Base-by-base conservation (phyloP, 2,329 filamentous ascomycete species). In the Chaetomium strumarium region DNA sequence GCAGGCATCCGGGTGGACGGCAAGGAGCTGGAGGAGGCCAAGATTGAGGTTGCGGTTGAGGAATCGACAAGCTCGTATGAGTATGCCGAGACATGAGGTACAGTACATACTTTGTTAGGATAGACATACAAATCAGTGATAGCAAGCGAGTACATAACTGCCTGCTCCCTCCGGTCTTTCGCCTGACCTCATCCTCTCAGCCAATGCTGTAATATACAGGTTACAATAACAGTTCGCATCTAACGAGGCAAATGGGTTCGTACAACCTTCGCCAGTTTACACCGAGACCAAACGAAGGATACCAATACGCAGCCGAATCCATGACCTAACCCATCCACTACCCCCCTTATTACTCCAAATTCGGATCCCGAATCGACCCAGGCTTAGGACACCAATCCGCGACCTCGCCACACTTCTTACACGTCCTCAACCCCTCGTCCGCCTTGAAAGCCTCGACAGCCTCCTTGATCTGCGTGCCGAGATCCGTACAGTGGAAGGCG, bases 381-480 rank as follows among this genome's bases (percentile, higher is more conserved):
- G 74, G 72, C 66, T 70, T 76, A 5, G 88, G 88, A 56, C 81
- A 80, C 64, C 80, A 81, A 66, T 90, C 83, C 29, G 90, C 90
- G 62, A 96, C 61, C 52, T 75, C 74, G 19, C 91, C 90, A 70
- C 93, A 99, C 30, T 75, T 78, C 60, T 76, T 75, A 70, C 93
- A 99, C 53, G 72, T 90, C 67, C 92, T 81, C 70, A 80, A 81
- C 55, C 81, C 75, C 52, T 83, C 78, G 49, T 71, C 82, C 1
- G 68, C 77, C 69, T 84, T 86, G 70, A 97, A 97, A 17, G 75
- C 77, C 70, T 95, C 83, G 36, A 97, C 92, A 8, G 88, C 91
- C 48, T 81, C 81, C 76, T 96, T 97, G 66, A 99, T 92, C 81
- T 97, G 93, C 20, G 86, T 92, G 17, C 92, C 92, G 58, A 97